Percentiles rank a stretch among this genome's conserved stretches.
Evolutionary conservation across 345 rosid genomes (phyloP).

Genomic region (Rhodamnia argentea): DNA sequence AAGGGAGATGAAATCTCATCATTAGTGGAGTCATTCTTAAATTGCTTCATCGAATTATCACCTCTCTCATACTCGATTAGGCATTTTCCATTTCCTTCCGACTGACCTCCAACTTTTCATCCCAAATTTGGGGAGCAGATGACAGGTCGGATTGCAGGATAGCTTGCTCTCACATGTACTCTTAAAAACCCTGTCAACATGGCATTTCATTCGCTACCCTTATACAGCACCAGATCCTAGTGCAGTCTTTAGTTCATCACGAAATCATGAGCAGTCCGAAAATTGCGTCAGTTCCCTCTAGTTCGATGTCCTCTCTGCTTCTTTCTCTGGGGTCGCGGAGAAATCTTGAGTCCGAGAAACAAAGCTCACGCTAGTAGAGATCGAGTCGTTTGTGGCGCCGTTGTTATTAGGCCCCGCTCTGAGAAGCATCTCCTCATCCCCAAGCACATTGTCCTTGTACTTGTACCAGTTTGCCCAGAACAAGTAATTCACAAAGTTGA

Average conservation of each 20-base stretch:
- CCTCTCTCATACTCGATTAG: not conserved
- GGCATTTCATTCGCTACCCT: not conserved
- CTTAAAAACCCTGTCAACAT: not conserved
- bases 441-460: conserved; percentile 9
- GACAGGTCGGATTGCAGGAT: not conserved
- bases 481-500: conserved; percentile 16
- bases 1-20: not conserved
- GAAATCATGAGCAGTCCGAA: not conserved
- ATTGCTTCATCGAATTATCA: not conserved
- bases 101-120: not conserved
- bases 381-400: not conserved
- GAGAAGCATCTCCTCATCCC: conserved; percentile 3
- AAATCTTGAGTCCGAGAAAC: not conserved
- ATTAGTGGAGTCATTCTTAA: not conserved
- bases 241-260: not conserved
- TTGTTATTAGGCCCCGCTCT: not conserved
- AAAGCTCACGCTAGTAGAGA: not conserved
- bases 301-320: not conserved
- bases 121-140: not conserved
- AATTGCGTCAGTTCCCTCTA: not conserved
- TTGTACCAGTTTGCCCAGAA: conserved; percentile 24
- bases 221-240: not conserved
- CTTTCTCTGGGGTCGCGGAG: not conserved
- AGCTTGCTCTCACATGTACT: not conserved
- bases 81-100: not conserved